These are phyloP conservation scores for Phyllosticta capitalensis DNA, from an alignment of 2,329 filamentous ascomycete species.

Conservation along the genomic window DNA sequence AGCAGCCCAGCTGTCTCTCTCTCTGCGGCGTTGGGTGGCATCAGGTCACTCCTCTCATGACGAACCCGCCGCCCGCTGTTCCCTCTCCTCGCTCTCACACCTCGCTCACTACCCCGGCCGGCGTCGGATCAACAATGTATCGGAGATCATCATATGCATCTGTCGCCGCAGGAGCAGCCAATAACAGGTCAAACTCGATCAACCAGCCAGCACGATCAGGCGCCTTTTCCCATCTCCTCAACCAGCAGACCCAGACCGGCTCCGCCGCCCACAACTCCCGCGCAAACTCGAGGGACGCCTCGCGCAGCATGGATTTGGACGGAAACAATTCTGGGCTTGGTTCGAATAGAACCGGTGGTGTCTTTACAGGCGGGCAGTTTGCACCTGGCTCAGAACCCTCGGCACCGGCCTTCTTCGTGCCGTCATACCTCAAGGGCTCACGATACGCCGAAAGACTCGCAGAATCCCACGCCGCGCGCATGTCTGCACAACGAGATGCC, in stretches of 20 bases:
- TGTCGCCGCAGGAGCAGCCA: constrained; percentile 45
- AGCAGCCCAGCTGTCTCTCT: constrained; percentile 2
- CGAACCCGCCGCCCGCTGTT: constrained; percentile 3
- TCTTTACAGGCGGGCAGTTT: constrained; percentile 18
- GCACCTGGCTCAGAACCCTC: constrained; percentile 18
- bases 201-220: constrained; percentile 27
- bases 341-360: background rate
- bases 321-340: constrained; percentile 1
- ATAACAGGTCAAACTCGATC: constrained; percentile 25
- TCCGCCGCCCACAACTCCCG: constrained; percentile 17
- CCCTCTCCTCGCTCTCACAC: constrained; percentile 3
- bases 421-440: constrained; percentile 72
- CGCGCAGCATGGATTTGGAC: constrained; percentile 31
- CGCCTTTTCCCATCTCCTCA: constrained; percentile 48
- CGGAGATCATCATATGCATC: constrained; percentile 54
- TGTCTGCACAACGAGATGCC: constrained; percentile 38
- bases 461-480: constrained; percentile 45
- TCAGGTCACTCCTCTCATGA: constrained; percentile 7
- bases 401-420: constrained; percentile 58
- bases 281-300: constrained; percentile 22
- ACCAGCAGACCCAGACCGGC: constrained; percentile 28
- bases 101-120: constrained; percentile 6
- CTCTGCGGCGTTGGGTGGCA: constrained; percentile 3
- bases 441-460: constrained; percentile 69
- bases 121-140: constrained; percentile 16